Percentiles rank a stretch among this genome's conserved stretches.
Conservation (phyloP, 2,329 filamentous ascomycete genomes). For the Lecanosticta acicola region DNA sequence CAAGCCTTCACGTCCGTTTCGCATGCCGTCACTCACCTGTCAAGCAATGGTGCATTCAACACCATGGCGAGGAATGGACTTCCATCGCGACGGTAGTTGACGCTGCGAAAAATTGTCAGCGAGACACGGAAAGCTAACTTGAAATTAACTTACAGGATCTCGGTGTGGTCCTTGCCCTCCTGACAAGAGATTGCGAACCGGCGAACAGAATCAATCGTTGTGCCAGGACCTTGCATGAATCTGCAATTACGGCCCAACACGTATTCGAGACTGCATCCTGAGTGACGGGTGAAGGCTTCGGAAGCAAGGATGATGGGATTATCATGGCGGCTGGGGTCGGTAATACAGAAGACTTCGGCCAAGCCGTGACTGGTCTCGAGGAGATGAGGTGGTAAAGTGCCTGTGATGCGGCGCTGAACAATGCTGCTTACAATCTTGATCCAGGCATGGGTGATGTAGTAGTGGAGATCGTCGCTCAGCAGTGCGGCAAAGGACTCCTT, state of each 20-base stretch:
- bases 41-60: slow-evolving; percentile 62
- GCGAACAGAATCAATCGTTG: slow-evolving; percentile 29
- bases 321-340: slow-evolving; percentile 64
- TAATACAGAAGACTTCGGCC: slow-evolving; percentile 71
- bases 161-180: slow-evolving; percentile 61
- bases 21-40: slow-evolving; percentile 38
- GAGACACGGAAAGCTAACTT: too few relatives aligned
- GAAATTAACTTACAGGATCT: slow-evolving; percentile 50
- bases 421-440: slow-evolving; percentile 62
- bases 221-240: slow-evolving; percentile 67
- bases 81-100: slow-evolving; percentile 70
- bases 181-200: slow-evolving; percentile 38
- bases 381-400: slow-evolving; percentile 57
- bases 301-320: slow-evolving; percentile 74
- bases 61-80: slow-evolving; percentile 71
- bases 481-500: slow-evolving; percentile 58
- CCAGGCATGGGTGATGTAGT: slow-evolving; percentile 64
- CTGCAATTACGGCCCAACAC: slow-evolving; percentile 70
- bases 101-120: slow-evolving; percentile 9
- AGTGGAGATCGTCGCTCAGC: slow-evolving; percentile 60
- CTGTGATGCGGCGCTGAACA: slow-evolving; percentile 62
- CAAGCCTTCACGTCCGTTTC: too few relatives aligned
- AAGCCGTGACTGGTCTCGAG: slow-evolving; percentile 64
- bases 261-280: slow-evolving; percentile 68
- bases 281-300: slow-evolving; percentile 68